A percentile compares a stretch with the other conserved stretches of the same genome.
phyloP scores from a whole-genome alignment of 768 basidiomycete genomes.

The Termitomyces sp. region DNA sequence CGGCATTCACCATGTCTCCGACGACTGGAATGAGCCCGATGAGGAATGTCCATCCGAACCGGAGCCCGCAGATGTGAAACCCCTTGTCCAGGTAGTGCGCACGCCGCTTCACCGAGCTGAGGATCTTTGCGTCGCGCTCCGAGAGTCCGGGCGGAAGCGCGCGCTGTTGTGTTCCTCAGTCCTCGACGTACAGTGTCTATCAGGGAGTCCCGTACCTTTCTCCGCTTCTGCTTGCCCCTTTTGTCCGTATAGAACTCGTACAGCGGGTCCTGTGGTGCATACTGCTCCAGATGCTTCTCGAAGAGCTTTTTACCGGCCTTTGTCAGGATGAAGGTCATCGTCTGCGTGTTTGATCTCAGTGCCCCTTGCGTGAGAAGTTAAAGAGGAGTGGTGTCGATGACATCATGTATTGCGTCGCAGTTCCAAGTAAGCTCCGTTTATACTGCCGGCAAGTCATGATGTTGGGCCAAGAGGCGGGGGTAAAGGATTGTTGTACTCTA shows the following conservation, averaged over 20 bases:
- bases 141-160: constrained; percentile 73
- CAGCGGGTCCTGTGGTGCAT: constrained; percentile 67
- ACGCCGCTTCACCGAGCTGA: constrained; percentile 66
- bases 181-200: too few relatives aligned
- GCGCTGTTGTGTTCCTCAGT: constrained; percentile 34
- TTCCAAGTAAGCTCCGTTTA: too few relatives aligned
- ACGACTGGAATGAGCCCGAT: constrained; percentile 70
- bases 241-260: constrained; percentile 60
- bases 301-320: constrained; percentile 63
- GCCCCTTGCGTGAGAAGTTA: too few relatives aligned
- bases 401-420: neutral
- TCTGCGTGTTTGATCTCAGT: neutral
- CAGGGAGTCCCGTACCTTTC: constrained; percentile 36
- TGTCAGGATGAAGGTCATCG: constrained; percentile 25
- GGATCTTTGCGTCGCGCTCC: constrained; percentile 66
- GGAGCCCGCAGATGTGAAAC: constrained; percentile 71
- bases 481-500: too few relatives aligned
- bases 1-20: constrained; percentile 59
- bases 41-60: constrained; percentile 84
- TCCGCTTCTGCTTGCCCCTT: constrained; percentile 48
- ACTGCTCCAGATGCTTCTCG: constrained; percentile 55
- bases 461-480: too few relatives aligned
- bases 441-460: too few relatives aligned
- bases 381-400: neutral
- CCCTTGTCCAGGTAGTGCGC: constrained; percentile 88